Conservation (phyloP, 225 moss, liverwort and hornwort genomes). For the Climacium dendroides region DNA sequence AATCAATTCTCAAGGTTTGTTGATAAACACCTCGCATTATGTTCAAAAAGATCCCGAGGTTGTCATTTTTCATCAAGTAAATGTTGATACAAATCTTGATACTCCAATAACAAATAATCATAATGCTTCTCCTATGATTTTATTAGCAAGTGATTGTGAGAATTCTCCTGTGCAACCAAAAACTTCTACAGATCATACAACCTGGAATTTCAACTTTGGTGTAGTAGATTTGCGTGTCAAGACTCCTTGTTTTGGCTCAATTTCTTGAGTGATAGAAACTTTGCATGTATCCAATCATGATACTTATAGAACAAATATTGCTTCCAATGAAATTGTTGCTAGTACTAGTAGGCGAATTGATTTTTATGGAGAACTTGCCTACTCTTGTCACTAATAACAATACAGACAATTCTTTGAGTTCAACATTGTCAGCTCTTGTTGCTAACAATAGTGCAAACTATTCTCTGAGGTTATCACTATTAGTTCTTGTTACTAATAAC, state of each 20-base stretch:
- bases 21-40: neutral
- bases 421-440: too few relatives aligned
- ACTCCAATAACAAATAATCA: rapidly evolving
- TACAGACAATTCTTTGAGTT: too few relatives aligned
- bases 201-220: rapidly evolving
- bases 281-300: rapidly evolving
- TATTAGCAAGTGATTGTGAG: neutral
- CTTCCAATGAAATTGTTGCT: neutral
- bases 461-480: too few relatives aligned
- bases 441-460: too few relatives aligned
- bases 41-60: neutral
- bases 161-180: neutral
- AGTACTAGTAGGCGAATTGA: neutral
- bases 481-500: too few relatives aligned
- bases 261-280: rapidly evolving
- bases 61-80: neutral
- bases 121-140: neutral
- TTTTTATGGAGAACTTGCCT: neutral
- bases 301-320: neutral
- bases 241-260: neutral
- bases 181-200: rapidly evolving
- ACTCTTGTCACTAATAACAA: neutral
- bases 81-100: neutral
- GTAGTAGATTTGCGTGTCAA: rapidly evolving
- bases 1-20: neutral